These are phyloP conservation scores for Prunus yedoensis DNA, from an alignment of 331 rosid genomes.

Conservation along the genomic window DNA sequence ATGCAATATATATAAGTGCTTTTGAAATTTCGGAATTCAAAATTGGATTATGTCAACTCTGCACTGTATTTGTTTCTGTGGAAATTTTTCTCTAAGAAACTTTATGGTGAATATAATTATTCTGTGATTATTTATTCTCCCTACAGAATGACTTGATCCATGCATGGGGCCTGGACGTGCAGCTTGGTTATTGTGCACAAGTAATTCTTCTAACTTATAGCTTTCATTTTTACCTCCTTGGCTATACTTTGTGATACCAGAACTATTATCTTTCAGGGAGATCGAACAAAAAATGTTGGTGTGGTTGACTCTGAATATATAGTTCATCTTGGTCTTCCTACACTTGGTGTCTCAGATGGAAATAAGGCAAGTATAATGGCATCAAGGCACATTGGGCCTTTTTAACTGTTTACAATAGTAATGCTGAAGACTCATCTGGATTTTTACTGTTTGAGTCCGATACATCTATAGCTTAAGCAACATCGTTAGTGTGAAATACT, in stretches of 20 bases:
- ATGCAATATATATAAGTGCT: background rate
- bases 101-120: background rate
- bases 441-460: background rate
- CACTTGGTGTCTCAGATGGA: conserved; percentile 67
- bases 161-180: conserved; percentile 92
- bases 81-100: background rate
- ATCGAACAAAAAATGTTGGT: conserved; percentile 69
- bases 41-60: background rate
- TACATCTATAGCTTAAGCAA: background rate
- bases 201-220: conserved; percentile 38
- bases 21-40: background rate
- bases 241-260: conserved; percentile 18
- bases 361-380: conserved; percentile 23
- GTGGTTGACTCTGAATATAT: conserved; percentile 84
- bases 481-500: background rate
- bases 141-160: conserved; percentile 91
- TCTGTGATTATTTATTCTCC: conserved; percentile 1
- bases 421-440: background rate
- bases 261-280: conserved; percentile 57
- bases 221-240: conserved; percentile 14
- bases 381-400: background rate
- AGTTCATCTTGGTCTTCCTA: conserved; percentile 87
- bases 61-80: background rate
- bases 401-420: background rate
- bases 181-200: conserved; percentile 94